Evolutionary conservation across 2,329 filamentous ascomycete species (phyloP).

Genomic region (Drechslerella dactyloides): DNA sequence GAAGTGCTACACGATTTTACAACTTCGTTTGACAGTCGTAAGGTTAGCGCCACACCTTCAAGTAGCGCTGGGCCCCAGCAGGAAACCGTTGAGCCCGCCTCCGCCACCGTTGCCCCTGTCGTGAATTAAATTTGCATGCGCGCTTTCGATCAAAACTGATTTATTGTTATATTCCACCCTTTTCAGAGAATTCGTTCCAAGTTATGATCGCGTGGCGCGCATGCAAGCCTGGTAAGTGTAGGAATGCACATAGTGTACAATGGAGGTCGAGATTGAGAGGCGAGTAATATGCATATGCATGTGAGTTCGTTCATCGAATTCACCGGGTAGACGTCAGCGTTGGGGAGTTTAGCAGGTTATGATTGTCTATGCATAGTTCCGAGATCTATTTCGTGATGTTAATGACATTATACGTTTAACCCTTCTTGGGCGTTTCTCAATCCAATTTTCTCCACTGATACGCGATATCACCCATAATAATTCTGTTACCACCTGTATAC

Average conservation of each 20-base stretch:
- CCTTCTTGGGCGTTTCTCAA: too few relatives aligned
- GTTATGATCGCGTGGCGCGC: not conserved
- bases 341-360: too few relatives aligned
- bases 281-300: too few relatives aligned
- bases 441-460: too few relatives aligned
- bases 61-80: not conserved
- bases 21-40: constrained; percentile 26
- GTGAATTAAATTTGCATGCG: constrained; percentile 7
- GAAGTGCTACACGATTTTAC: constrained; percentile 32
- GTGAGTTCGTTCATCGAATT: too few relatives aligned
- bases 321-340: too few relatives aligned
- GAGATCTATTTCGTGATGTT: not conserved
- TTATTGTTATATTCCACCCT: not conserved
- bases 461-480: too few relatives aligned
- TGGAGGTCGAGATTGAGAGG: too few relatives aligned
- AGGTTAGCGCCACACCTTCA: not conserved
- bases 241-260: too few relatives aligned
- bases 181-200: constrained; percentile 3
- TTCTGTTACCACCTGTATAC: too few relatives aligned
- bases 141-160: constrained; percentile 9
- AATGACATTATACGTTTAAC: too few relatives aligned
- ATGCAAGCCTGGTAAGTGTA: too few relatives aligned
- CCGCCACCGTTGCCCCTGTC: constrained; percentile 26
- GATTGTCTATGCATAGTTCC: not conserved
- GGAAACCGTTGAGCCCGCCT: constrained; percentile 36